Conservation (phyloP, 352 stramenopile species). For the Pythium coloratum region DNA sequence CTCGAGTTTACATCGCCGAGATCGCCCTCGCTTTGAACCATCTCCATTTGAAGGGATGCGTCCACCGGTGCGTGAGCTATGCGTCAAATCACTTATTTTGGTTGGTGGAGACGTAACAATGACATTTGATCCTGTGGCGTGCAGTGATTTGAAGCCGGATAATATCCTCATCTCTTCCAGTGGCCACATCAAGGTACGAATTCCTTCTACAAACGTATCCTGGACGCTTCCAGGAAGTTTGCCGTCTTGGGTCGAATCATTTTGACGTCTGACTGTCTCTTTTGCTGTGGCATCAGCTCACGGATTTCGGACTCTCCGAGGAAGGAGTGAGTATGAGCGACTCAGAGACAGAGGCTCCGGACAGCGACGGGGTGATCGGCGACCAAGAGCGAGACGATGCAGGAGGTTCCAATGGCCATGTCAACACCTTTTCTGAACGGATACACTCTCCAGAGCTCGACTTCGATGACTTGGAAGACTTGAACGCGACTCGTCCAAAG, state of each 20-base stretch:
- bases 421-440: not conserved
- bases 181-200: constrained; percentile 81
- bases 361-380: constrained; percentile 20
- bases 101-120: not conserved
- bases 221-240: not conserved
- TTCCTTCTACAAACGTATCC: not conserved
- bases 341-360: constrained; percentile 32
- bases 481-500: constrained; percentile 18
- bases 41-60: constrained; percentile 80
- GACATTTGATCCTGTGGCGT: not conserved
- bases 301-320: constrained; percentile 86
- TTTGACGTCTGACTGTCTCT: not conserved
- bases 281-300: constrained; percentile 46
- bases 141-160: constrained; percentile 88
- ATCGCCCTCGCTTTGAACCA: constrained; percentile 86
- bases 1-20: constrained; percentile 86
- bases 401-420: not conserved
- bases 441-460: constrained; percentile 22
- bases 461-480: constrained; percentile 24
- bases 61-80: constrained; percentile 57
- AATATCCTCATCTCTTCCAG: constrained; percentile 89
- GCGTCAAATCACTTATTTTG: not conserved
- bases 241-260: not conserved
- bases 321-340: constrained; percentile 63
- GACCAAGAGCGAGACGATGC: constrained; percentile 20